Evolutionary conservation across 2,329 filamentous ascomycete genomes (phyloP).

Genomic region (Pestalotiopsis fici): DNA sequence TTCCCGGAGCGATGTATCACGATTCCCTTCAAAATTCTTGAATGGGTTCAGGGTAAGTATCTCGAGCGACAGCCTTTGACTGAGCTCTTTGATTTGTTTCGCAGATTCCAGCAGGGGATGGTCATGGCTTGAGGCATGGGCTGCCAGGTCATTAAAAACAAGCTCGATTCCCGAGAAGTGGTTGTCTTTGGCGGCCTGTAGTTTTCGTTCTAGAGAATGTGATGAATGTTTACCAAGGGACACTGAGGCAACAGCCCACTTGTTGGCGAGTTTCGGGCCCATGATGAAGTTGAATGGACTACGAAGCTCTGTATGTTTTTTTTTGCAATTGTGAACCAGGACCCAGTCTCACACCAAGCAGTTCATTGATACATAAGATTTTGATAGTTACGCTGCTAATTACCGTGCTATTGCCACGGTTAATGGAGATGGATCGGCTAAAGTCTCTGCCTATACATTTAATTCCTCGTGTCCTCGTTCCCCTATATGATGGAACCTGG

Average conservation of each 20-base stretch:
- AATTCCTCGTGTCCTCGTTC: neutral
- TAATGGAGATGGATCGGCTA: neutral
- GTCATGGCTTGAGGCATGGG: conserved; percentile 17
- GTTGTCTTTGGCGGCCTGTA: conserved; percentile 24
- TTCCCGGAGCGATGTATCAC: conserved; percentile 20
- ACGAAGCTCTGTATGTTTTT: neutral
- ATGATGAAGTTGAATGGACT: neutral
- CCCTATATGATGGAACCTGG: neutral
- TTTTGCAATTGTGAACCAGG: neutral
- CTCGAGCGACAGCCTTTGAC: conserved; percentile 26
- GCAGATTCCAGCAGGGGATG: conserved; percentile 21
- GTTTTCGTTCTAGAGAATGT: conserved; percentile 30
- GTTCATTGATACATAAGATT: too few relatives aligned
- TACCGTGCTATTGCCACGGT: too few relatives aligned
- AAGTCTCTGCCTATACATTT: neutral
- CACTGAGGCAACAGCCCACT: neutral
- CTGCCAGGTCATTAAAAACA: conserved; percentile 29
- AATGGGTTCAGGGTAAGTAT: conserved; percentile 35
- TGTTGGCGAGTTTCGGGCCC: neutral
- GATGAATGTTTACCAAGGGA: conserved; percentile 22
- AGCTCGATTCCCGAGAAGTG: conserved; percentile 31
- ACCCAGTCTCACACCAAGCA: neutral
- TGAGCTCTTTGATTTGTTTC: conserved; percentile 16
- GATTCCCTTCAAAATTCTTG: conserved; percentile 35
- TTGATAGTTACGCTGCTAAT: too few relatives aligned